These are phyloP conservation scores for Lentinula guzmanii DNA, from an alignment of 768 basidiomycete species.

Conservation along the genomic window DNA sequence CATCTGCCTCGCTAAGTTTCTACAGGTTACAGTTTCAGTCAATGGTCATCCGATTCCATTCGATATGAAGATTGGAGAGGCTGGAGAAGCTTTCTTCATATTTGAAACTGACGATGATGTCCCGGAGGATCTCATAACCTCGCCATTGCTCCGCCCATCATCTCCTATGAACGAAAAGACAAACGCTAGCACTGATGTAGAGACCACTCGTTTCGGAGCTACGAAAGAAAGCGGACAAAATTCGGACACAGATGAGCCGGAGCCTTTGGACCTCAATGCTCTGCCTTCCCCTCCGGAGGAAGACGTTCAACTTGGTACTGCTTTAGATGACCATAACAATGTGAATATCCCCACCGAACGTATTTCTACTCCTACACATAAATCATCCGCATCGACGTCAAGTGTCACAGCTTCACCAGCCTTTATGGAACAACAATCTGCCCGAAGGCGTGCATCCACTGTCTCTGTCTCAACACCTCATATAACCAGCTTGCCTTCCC, in stretches of 20 bases:
- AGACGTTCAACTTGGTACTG: neutral
- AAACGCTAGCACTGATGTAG: constrained; percentile 19
- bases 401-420: neutral
- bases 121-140: constrained; percentile 89
- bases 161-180: constrained; percentile 22
- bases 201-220: constrained; percentile 36
- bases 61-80: constrained; percentile 97
- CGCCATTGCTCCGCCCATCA: constrained; percentile 77
- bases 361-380: neutral
- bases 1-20: neutral
- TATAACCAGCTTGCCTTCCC: constrained; percentile 23
- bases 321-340: neutral
- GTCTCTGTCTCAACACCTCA: constrained; percentile 14
- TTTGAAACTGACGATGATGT: constrained; percentile 96
- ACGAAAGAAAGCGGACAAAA: constrained; percentile 20
- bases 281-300: constrained; percentile 17
- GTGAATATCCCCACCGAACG: neutral
- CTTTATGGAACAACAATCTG: constrained; percentile 15
- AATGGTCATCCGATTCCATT: constrained; percentile 86
- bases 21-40: constrained; percentile 81
- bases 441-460: constrained; percentile 18
- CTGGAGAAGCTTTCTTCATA: constrained; percentile 98
- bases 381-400: neutral
- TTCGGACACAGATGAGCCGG: constrained; percentile 48
- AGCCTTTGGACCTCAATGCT: constrained; percentile 82